Evolutionary conservation across 495 filamentous ascomycete genomes (phyloP).

Genomic region (Aspergillus nanangensis): DNA sequence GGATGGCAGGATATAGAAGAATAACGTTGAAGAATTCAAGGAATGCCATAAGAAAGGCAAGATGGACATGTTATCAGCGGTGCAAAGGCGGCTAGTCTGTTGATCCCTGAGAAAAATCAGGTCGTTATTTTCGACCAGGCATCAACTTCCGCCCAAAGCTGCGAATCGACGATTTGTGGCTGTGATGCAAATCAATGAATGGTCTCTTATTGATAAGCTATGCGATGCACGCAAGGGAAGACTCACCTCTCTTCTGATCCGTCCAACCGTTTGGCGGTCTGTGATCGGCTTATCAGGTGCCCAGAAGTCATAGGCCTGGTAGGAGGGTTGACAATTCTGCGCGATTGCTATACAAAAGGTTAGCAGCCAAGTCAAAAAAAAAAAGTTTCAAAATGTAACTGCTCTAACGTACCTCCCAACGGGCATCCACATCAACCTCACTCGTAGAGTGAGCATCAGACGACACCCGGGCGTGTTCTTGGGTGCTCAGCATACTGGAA

Average conservation of each 20-base stretch:
- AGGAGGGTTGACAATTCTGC: conserved; percentile 33
- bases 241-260: conserved; percentile 38
- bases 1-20: conserved; percentile 1
- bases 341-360: conserved; percentile 31
- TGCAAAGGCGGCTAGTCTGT: too few relatives aligned
- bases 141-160: conserved; percentile 40
- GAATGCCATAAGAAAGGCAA: not conserved
- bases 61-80: not conserved
- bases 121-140: conserved; percentile 15
- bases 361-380: too few relatives aligned
- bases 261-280: conserved; percentile 19
- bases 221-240: too few relatives aligned
- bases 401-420: conserved; percentile 23
- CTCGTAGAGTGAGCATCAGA: conserved; percentile 31
- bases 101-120: too few relatives aligned
- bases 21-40: not conserved
- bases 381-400: too few relatives aligned
- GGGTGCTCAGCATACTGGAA: conserved; percentile 27
- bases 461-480: conserved; percentile 17
- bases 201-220: too few relatives aligned
- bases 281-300: conserved; percentile 19
- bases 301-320: conserved; percentile 35
- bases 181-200: conserved; percentile 10
- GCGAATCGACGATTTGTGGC: conserved; percentile 35
- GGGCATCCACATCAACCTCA: conserved; percentile 39